Evolutionary conservation across 2,329 filamentous ascomycete species (phyloP), one percentile per base, ranked within the genome.

Genomic region (Dactylellina leptospora): DNA sequence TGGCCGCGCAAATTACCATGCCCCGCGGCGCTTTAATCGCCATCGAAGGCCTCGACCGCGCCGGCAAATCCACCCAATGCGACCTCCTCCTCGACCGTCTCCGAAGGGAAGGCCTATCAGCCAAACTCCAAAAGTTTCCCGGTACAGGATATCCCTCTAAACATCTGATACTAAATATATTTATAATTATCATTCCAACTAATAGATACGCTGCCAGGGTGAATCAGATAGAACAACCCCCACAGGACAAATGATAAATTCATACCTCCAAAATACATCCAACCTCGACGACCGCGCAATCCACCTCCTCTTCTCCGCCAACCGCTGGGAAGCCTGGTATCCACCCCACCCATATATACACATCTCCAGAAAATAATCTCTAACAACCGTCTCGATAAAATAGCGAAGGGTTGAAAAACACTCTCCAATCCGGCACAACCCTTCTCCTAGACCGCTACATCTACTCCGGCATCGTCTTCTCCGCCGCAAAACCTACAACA

Each of bases 381-480:
- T 51, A 23, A 16, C 16, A 36, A 22, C 42, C 18, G 18, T 16
- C 42, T 58, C 9, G 2, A 9, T 25, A 48, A 59, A 4, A 23
- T 40, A 30, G 69, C 28, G 86, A 85, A 1, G 81, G 18, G 5
- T 83, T 75, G 80, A 81, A 53, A 88, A 88, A 47, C 78, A 63
- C 80, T 0, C 81, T 85, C 4, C 2, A 5, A 10, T 97, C 82
- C 0, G 93, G 93, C 6, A 88, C 84, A 18, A 95, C 87, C 0
- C 84, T 99, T 28, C 83, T 99, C 38, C 88, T 93, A 75, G 95
- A 99, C 80, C 88, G 95, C 50, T 99, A 97, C 82, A 96, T 96
- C 79, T 93, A 96, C 82, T 95, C 90, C 18, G 95, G 95, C 59
- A 90, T 93, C 64, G 92, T 97, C 53, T 99, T 97, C 82, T 92